Base-by-base conservation (phyloP, 2,329 filamentous ascomycete species). In the Phialophora expanda region DNA sequence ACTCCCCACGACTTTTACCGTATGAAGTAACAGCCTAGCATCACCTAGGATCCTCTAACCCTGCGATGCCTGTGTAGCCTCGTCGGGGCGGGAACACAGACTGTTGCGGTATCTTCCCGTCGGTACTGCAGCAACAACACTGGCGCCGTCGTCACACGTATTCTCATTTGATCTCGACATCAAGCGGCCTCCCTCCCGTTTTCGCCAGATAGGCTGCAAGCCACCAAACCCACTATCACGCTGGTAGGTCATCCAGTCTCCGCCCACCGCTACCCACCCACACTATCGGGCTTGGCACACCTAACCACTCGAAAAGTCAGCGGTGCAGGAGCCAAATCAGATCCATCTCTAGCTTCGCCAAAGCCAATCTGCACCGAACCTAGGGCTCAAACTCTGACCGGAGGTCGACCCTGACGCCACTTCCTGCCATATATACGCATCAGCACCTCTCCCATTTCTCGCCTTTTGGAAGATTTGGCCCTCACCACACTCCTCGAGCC, bases 201-300 rank as follows among this genome's bases (percentile, higher is more conserved):
- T 22, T 32, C 26, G 8, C 56, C 32, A 50, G 46, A 20, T 26
- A 46, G 38, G n/a, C 41, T 62, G 53, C 59, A 58, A 62, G 63
- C 63, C 56, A 61, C 50, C 17, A 9, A 44, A 38, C 24, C 24
- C 44, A n/a, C 46, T 20, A 32, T 56, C 41, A 65, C 41, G 38
- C 62, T 56, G 26, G 62, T 48, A 28, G 24, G 20, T 12, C 48
- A 12, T 50, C 58, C 24, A 53, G 46, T 63, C 53, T 54, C 61
- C 61, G 26, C 54, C n/a, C 32, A 6, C 48, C 24, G 54, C 51
- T 28, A 22, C 41, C 32, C 56, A 59, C 58, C 28, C 58, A 53
- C 58, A 46, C 58, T 51, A 56, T 32, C 56, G 26, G 28, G 46
- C 65, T 66, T 64, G 65, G 61, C 65, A 66, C 14, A 32, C 44